Evolutionary conservation across 176 grass and related monocot genomes (phyloP).

Genomic region (Oryza glaberrima): DNA sequence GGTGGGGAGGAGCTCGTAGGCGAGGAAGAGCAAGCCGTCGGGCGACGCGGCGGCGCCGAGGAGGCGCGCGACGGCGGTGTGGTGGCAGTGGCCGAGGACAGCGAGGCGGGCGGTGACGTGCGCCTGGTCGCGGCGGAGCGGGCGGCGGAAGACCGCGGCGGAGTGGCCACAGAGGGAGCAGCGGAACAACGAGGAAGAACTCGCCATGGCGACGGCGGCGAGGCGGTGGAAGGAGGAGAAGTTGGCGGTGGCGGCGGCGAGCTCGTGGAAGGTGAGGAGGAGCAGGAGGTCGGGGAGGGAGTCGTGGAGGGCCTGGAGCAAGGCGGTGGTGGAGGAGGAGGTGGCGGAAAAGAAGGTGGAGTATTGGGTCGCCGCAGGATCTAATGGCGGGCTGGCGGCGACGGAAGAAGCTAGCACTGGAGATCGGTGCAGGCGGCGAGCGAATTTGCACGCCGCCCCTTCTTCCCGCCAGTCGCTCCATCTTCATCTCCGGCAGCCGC

Average conservation of each 20-base stretch:
- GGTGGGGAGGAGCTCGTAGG: slow-evolving; percentile 65
- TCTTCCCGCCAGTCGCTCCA: no score
- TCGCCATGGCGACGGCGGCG: background rate
- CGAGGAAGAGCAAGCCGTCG: slow-evolving; percentile 70
- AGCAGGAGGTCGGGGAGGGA: slow-evolving; percentile 61
- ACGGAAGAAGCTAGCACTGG: no score
- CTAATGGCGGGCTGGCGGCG: no score
- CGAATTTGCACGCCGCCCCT: no score
- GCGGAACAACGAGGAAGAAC: slow-evolving; percentile 52
- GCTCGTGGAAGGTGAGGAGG: slow-evolving; percentile 64
- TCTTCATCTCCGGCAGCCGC: no score
- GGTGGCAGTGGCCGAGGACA: slow-evolving; percentile 75
- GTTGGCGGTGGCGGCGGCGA: slow-evolving; percentile 69
- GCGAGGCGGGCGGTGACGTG: slow-evolving; percentile 50
- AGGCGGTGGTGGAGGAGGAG: slow-evolving; percentile 53
- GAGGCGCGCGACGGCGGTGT: slow-evolving; percentile 71
- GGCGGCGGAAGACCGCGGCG: slow-evolving; percentile 74
- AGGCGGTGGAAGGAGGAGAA: slow-evolving; percentile 67
- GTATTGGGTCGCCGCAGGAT: background rate
- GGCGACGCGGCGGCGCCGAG: slow-evolving; percentile 74
- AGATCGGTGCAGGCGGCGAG: no score
- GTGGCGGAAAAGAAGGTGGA: slow-evolving; percentile 38
- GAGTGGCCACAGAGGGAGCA: slow-evolving; percentile 69
- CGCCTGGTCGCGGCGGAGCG: slow-evolving; percentile 53
- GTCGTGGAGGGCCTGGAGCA: slow-evolving; percentile 56